Base-by-base conservation (phyloP, 2,329 filamentous ascomycete genomes). In the Metarhizium rileyi region DNA sequence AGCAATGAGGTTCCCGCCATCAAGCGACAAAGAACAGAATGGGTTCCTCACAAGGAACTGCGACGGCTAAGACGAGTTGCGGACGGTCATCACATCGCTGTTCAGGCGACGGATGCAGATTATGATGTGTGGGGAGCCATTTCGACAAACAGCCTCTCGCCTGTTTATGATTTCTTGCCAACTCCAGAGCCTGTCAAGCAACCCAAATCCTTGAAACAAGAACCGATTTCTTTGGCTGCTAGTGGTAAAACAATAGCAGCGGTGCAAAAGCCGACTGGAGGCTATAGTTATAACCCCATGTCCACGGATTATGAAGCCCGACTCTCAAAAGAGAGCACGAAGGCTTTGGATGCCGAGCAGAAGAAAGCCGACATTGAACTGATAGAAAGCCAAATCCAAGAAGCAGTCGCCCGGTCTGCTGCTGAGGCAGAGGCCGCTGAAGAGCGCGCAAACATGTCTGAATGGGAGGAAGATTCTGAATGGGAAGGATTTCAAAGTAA, bases 401-500 rank as follows among this genome's bases (percentile, higher is more conserved):
- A 89, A 59, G 80, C 86, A 18, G 78, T 83, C 0, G 81, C 80
- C 12, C 72, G 73, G 40, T 90, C 85, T 9, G 83, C 84, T 18
- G 87, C 85, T 2, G 80, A 86, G 57, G 83, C 86, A 2, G 85
- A 90, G 46, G 86, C 87, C 16, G 84, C 83, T 0, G 83, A 87
- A 60, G 77, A 80, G 53, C 80, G 77, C 44, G 78, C 77, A 3
- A 76, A 83, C 46, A 61, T 85, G 51, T 83, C 80, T 0, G 81
- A 81, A 64, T 91, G 81, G 74, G 89, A 94, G 52, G 87, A 91
- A 59, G 90, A 95, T 63, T 93, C 87, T 44, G 90, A 87, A 14
- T 96, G 90, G 89, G 91, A 90, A 66, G 87, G 87, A 0, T 81
- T 89, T 56, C 84, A 95, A 70, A 95, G 88, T 63, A 90, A 88